phyloP scores from a whole-genome alignment of 2,329 filamentous ascomycete species.

The Hypoxylon rubiginosum region DNA sequence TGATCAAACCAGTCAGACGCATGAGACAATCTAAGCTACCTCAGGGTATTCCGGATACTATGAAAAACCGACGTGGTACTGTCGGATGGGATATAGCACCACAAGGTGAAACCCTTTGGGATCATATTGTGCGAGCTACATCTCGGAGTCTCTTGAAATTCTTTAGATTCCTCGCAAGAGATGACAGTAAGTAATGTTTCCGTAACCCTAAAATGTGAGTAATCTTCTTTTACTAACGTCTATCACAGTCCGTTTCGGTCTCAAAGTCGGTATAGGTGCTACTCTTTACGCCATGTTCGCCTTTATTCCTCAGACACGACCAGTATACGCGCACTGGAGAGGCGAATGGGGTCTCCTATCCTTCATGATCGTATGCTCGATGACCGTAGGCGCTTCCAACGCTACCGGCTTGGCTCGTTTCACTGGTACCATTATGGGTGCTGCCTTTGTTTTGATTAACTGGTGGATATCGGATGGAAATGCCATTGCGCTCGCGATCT shows the following conservation, averaged over 20 bases:
- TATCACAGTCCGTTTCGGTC: conserved; percentile 74
- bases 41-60: conserved; percentile 67
- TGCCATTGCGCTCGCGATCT: conserved; percentile 78
- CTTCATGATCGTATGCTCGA: conserved; percentile 98
- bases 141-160: conserved; percentile 63
- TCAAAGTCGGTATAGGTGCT: conserved; percentile 94
- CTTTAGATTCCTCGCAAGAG: conserved; percentile 64
- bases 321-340: conserved; percentile 87
- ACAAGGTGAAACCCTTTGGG: conserved; percentile 54
- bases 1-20: conserved; percentile 59
- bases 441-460: conserved; percentile 77
- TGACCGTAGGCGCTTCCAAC: conserved; percentile 97
- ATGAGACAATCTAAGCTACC: conserved; percentile 68
- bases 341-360: conserved; percentile 97
- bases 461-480: conserved; percentile 85
- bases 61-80: conserved; percentile 66
- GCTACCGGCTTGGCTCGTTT: conserved; percentile 91
- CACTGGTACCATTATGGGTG: conserved; percentile 86
- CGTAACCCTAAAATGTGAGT: not conserved
- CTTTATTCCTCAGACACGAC: conserved; percentile 83
- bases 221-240: conserved; percentile 41
- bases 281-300: conserved; percentile 90
- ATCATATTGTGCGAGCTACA: conserved; percentile 57
- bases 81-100: conserved; percentile 70
- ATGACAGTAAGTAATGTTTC: conserved; percentile 61